A percentile compares a stretch with the other conserved stretches of the same genome.
These are phyloP conservation scores for Rhipidocladum racemiflorum DNA, from an alignment of 176 grass and related monocot species.

Conservation along the genomic window DNA sequence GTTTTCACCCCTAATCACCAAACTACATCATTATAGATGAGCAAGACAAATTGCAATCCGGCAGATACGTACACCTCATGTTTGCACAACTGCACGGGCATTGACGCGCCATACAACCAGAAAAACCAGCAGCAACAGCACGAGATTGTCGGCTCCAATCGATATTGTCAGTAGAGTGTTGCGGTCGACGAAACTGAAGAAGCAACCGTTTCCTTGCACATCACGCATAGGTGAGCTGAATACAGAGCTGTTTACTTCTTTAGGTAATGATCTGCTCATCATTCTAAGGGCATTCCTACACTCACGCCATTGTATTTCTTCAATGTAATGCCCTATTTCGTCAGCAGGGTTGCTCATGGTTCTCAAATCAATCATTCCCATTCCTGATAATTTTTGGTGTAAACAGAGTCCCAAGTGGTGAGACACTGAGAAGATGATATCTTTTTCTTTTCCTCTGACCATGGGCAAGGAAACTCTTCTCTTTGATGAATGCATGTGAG, in stretches of 20 bases:
- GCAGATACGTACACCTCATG: background rate
- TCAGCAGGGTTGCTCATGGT: background rate
- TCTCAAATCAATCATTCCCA: background rate
- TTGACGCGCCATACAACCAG: background rate
- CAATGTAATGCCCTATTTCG: background rate
- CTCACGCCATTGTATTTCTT: background rate
- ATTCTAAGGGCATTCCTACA: background rate
- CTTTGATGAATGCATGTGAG: background rate
- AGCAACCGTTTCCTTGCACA: slow-evolving; percentile 15
- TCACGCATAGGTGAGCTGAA: background rate
- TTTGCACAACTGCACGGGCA: background rate
- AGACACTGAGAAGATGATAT: background rate
- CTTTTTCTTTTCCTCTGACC: background rate
- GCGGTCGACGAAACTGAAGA: slow-evolving; percentile 8
- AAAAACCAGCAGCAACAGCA: background rate
- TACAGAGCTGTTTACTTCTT: background rate
- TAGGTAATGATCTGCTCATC: background rate
- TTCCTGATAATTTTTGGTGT: background rate
- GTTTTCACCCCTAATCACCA: too few species aligned
- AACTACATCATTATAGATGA: background rate
- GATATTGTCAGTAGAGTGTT: slow-evolving; percentile 17
- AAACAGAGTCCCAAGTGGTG: background rate
- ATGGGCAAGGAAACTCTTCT: background rate
- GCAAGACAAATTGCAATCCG: background rate
- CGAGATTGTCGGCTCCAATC: background rate